Percentiles rank a stretch among this genome's conserved stretches.
Evolutionary conservation across 768 basidiomycete genomes (phyloP).

Genomic region (Podaxis pistillaris): DNA sequence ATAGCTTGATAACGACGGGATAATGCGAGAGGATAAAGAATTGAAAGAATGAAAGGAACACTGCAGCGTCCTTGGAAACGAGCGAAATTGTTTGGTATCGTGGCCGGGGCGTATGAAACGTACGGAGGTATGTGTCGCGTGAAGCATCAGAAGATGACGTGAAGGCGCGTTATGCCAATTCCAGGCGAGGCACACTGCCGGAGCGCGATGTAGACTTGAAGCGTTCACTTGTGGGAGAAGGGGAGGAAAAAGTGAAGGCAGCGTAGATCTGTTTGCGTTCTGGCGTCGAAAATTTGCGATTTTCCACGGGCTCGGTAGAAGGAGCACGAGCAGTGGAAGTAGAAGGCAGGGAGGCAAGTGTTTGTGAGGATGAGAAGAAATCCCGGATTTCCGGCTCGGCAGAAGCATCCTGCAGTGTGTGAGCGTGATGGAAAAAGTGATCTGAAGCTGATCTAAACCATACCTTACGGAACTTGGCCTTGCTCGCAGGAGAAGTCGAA

Average conservation of each 20-base stretch:
- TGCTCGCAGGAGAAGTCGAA: conserved; percentile 23
- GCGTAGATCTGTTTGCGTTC: conserved; percentile 72
- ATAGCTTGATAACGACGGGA: neutral
- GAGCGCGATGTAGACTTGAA: conserved; percentile 39
- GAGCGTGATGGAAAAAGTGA: conserved; percentile 12
- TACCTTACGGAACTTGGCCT: conserved; percentile 35
- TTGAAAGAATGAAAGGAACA: neutral
- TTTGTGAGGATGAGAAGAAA: conserved; percentile 41
- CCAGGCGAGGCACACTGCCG: conserved; percentile 26
- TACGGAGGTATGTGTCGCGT: neutral
- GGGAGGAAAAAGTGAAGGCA: conserved; percentile 77
- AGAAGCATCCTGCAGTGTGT: conserved; percentile 43
- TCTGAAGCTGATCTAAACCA: conserved; percentile 15
- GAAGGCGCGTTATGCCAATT: conserved; percentile 5
- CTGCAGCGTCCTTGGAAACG: neutral
- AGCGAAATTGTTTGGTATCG: neutral
- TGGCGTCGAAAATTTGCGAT: conserved; percentile 62
- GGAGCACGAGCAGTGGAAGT: conserved; percentile 21
- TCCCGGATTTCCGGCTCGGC: conserved; percentile 58
- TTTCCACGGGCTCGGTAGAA: conserved; percentile 25
- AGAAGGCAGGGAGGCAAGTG: conserved; percentile 27
- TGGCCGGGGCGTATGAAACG: neutral
- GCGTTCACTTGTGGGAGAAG: conserved; percentile 59
- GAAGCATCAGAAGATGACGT: neutral
- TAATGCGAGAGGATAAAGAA: conserved; percentile 5